Conservation (phyloP, 169 alveolate genomes). For the Cryptosporidium ubiquitum region DNA sequence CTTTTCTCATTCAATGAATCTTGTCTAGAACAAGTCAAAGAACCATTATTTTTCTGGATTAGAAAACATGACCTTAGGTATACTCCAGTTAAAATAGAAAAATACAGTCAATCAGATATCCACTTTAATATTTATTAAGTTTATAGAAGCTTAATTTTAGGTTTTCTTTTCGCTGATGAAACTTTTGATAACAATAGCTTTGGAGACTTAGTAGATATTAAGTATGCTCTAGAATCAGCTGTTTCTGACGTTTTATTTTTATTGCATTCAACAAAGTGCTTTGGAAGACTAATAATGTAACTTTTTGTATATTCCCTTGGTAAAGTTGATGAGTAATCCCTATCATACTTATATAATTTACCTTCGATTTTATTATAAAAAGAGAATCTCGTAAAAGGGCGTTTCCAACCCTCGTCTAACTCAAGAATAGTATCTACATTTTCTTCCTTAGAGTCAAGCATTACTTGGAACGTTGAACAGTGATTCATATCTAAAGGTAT, state of each 20-base stretch:
- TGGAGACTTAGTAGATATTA: slow-evolving; percentile 59
- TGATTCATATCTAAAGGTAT: slow-evolving; percentile 21
- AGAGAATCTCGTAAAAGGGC: slow-evolving; percentile 52
- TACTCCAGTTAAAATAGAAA: slow-evolving; percentile 49
- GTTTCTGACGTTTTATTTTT: neutral
- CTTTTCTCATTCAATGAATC: slow-evolving; percentile 12
- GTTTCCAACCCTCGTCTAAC: slow-evolving; percentile 46
- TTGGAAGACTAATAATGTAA: slow-evolving; percentile 45
- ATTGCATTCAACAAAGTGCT: neutral
- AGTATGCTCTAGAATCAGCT: neutral
- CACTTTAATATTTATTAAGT: slow-evolving; percentile 48
- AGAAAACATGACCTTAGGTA: slow-evolving; percentile 18
- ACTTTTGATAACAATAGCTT: slow-evolving; percentile 40
- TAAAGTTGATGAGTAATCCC: slow-evolving; percentile 29
- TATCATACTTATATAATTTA: slow-evolving; percentile 3
- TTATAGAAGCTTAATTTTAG: neutral
- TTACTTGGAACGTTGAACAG: slow-evolving; percentile 36
- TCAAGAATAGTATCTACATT: slow-evolving; percentile 13
- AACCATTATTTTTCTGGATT: slow-evolving; percentile 43
- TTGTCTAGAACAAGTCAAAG: neutral
- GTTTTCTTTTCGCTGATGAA: slow-evolving; percentile 27
- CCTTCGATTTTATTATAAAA: slow-evolving; percentile 17
- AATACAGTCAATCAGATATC: neutral
- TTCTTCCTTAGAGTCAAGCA: slow-evolving; percentile 28
- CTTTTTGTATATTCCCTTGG: slow-evolving; percentile 26